Base-by-base conservation (phyloP, 257 asterid genomes). In the Oldenlandia corymbosa region DNA sequence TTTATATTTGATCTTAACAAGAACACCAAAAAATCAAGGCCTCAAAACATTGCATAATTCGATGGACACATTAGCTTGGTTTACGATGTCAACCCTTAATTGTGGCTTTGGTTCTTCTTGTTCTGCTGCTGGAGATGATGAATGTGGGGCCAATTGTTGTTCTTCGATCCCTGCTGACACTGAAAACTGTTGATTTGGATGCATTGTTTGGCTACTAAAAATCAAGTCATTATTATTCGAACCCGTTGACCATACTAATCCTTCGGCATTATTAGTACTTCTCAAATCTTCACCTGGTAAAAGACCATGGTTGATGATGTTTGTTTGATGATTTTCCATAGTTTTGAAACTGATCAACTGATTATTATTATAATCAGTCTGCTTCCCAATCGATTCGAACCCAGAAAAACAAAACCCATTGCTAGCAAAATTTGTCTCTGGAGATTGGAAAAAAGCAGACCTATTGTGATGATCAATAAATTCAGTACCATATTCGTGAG, bases 21-120 rank as follows among this genome's bases (percentile, higher is more conserved):
- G 18, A 56, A 17, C 51, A 36, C 64, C n/a, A n/a, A 66, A 14
- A 21, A 49, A 7, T 79, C 79, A 84, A 51, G 82, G 62, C 80
- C 84, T 67, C 76, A 83, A 80, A 78, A 83, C 60, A 70, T 81
- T 56, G 67, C 85, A 75, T 70, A 79, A 67, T 71, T 79, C 34
- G 16, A 34, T 48, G 2, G 83, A 69, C 49, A 73, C 62, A 42
- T 71, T 34, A 64, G 80, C 75, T 31, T 73, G 69, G 72, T 72
- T 62, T 64, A 58, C 56, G 21, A 63, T 61, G 47, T 46, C 52
- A 14, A 3, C 31, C 74, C n/a, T n/a, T n/a, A 54, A 39, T 28
- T n/a, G n/a, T n/a, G 32, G 51, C 27, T 60, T 71, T 16, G 71
- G 64, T 67, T 61, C 68, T n/a, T 60, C 75, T 17, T 47, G 75